Percentiles rank a stretch among this genome's conserved stretches.
These are phyloP conservation scores for Lathyrus sativus DNA, from an alignment of 306 rosid genomes.

Conservation along the genomic window DNA sequence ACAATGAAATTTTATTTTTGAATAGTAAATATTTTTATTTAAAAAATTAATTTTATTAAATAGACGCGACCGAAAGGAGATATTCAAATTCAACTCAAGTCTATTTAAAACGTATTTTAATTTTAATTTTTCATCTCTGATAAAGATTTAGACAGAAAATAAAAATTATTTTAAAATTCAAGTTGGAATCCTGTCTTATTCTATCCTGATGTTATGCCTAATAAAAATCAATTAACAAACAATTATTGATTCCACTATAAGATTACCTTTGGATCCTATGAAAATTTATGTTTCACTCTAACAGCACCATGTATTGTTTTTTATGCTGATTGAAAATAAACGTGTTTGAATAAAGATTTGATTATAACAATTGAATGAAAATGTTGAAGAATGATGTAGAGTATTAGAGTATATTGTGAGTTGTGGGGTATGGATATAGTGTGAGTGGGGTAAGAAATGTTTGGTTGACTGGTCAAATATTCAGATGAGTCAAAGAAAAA, in stretches of 20 bases:
- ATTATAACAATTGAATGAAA: slow-evolving; percentile 1
- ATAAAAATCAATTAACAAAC: slow-evolving; percentile 52
- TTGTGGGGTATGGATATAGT: slow-evolving; percentile 38
- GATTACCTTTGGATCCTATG: slow-evolving; percentile 50
- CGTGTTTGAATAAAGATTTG: slow-evolving; percentile 3
- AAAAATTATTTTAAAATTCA: no score
- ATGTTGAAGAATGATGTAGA: slow-evolving; percentile 9
- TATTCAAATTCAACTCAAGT: no score
- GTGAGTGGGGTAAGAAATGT: slow-evolving; percentile 49
- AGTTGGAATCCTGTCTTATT: no score
- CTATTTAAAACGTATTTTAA: no score
- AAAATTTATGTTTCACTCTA: slow-evolving; percentile 33
- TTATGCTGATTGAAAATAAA: slow-evolving; percentile 6
- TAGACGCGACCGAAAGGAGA: no score
- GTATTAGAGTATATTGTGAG: slow-evolving; percentile 8
- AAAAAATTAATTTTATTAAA: no score
- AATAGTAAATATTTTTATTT: no score
- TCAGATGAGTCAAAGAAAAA: slow-evolving; percentile 37
- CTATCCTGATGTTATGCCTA: no score
- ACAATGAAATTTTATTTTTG: no score
- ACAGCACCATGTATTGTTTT: neutral
- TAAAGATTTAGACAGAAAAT: no score
- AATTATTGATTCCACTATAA: slow-evolving; percentile 56
- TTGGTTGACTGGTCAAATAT: slow-evolving; percentile 67
- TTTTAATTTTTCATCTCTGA: no score